Percentiles rank a stretch among this genome's conserved stretches.
Conservation (phyloP, 345 rosid species). For the Citrus mangshanensis region DNA sequence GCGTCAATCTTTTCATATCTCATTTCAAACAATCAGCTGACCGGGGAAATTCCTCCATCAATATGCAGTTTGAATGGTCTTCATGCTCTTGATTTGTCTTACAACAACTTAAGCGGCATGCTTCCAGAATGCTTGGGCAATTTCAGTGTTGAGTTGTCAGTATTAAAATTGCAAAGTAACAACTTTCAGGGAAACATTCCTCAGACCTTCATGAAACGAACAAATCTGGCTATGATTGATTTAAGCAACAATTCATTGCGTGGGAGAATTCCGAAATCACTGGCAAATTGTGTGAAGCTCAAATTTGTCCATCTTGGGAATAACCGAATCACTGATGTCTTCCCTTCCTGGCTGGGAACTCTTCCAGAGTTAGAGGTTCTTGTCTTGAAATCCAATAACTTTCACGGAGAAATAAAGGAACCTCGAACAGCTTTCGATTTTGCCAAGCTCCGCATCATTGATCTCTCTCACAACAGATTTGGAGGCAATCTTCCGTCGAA, state of each 20-base stretch:
- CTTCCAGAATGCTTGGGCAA: too few relatives aligned
- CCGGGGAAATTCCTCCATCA: constrained; percentile 6
- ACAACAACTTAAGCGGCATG: too few relatives aligned
- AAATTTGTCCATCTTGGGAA: not conserved
- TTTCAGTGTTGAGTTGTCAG: not conserved
- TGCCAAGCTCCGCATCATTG: constrained; percentile 8
- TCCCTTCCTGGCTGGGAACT: constrained; percentile 25
- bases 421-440: not conserved
- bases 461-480: not conserved
- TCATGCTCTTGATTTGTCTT: not conserved
- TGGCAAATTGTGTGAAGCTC: not conserved
- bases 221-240: constrained; percentile 10
- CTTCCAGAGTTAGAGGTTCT: not conserved
- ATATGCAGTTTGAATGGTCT: constrained; percentile 16
- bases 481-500: constrained; percentile 12
- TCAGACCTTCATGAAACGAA: not conserved
- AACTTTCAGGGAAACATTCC: not conserved
- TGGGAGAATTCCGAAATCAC: constrained; percentile 6
- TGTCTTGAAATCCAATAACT: not conserved
- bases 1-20: not conserved
- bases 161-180: constrained; percentile 16
- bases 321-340: constrained; percentile 4
- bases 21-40: constrained; percentile 13
- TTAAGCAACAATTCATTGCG: not conserved
- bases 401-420: not conserved